Base-by-base conservation (phyloP, 352 stramenopile genomes). In the Globisporangium nodosum region DNA sequence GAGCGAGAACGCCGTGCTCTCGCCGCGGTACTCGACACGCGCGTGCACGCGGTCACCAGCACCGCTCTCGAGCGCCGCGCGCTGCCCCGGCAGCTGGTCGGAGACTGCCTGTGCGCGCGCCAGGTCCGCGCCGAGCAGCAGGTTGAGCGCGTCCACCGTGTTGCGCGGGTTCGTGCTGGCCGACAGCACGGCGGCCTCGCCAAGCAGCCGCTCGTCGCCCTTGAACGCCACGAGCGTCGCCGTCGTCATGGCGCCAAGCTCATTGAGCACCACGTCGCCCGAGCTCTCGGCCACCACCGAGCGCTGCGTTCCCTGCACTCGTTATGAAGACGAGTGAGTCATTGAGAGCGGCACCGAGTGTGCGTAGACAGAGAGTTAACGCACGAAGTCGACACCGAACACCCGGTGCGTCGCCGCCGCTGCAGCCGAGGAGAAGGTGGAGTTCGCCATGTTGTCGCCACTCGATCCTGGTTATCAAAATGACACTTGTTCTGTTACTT, bases 181-280 rank as follows among this genome's bases (percentile, higher is more conserved):
- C 35, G 87, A 86, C 43, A 90, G 72, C 58, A 96, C 85, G n/a
- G 85, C 87, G 5, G 82, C 71, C 61, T 97, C 87, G 46, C 88
- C 88, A 31, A 96, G 66, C 18, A 94, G 76, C 0, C 87, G 74
- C 70, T 96, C 85, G 52, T 90, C 74, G 52, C 79, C 78, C 56
- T 92, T 95, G 58, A 96, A 96, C n/a, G 85, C 84, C 56, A 96
- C 83, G 20, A 96, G 68, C 37, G 81, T 91, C 31, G 87, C 84
- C 3, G 84, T 93, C 35, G 85, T 94, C 78, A 96, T 92, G 48
- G 73, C 78, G 42, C 88, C 88, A 9, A 97, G 81, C 67, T 96
- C 87, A 55, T 95, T 96, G 39, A 94, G 80, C 65, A 96, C 79
- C 33, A 95, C 85, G 42, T 94, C 87, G 51, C 85, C 85, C 2